Base-by-base conservation (phyloP, 225 moss, liverwort and hornwort genomes). In the Pseudisothecium myosuroides region DNA sequence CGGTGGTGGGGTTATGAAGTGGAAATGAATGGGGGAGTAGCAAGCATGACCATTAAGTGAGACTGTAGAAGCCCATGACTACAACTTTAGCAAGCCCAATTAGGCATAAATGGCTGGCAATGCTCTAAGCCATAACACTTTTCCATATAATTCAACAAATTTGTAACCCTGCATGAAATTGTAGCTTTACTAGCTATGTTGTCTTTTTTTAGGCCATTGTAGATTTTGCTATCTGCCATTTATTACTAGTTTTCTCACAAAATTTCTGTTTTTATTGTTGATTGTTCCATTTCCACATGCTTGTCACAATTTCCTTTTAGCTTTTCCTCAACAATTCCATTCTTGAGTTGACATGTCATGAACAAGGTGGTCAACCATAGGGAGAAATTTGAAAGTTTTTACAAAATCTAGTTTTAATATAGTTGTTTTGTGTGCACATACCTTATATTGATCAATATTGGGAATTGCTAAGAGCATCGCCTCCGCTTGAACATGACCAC, bases 91-190 rank as follows among this genome's bases (percentile, higher is more conserved):
- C n/a, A n/a, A n/a, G n/a, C n/a, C n/a, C n/a, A n/a, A n/a, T n/a
- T n/a, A n/a, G n/a, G n/a, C n/a, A n/a, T n/a, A n/a, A n/a, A n/a
- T n/a, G n/a, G n/a, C n/a, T n/a, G n/a, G n/a, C n/a, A n/a, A n/a
- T n/a, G n/a, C n/a, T n/a, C n/a, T 37, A 18, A 67, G 11, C 37
- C 20, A 37, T 37, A 37, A 4, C 4, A 37, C 3, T 10, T 67
- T 6, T 37, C 6, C 2, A 37, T 37, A 37, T 11, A 20, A 36
- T 10, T 66, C 20, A 65, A 68, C 22, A n/a, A 68, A 68, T 68
- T n/a, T 1, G 0, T 12, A 2, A 4, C 22, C 4, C 0, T 37
- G 4, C 12, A 66, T 36, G 4, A 66, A 6, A 36, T 37, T n/a
- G 2, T 6, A 67, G 21, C 37, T 67, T n/a, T 19, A 12, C 22